These are phyloP conservation scores for Candida ficus DNA, from an alignment of 805 yeast genomes.

Conservation along the genomic window DNA sequence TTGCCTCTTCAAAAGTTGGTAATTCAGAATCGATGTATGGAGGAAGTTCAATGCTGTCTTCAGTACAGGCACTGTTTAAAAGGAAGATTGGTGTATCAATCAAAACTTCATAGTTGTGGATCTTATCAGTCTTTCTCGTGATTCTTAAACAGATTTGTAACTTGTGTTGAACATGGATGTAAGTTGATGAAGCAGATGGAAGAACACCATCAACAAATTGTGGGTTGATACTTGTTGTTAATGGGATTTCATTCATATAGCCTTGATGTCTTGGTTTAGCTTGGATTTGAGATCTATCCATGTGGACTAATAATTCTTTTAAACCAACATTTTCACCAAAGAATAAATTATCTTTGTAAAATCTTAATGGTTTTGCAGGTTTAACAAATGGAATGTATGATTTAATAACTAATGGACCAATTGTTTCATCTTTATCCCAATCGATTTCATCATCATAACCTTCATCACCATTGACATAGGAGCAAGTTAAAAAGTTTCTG, in stretches of 20 bases:
- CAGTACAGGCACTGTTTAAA: conserved; percentile 38
- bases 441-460: conserved; percentile 25
- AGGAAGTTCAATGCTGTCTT: conserved; percentile 35
- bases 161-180: conserved; percentile 60
- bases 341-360: conserved; percentile 6
- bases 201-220: conserved; percentile 17
- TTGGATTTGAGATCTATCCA: conserved; percentile 8
- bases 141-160: conserved; percentile 67
- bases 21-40: conserved; percentile 30
- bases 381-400: conserved; percentile 19
- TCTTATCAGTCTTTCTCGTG: conserved; percentile 45
- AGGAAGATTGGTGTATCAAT: conserved; percentile 70
- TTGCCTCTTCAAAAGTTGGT: conserved; percentile 67
- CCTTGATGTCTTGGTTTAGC: conserved; percentile 13
- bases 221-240: conserved; percentile 10
- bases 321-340: conserved; percentile 1
- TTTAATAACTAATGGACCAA: conserved; percentile 18
- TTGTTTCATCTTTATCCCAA: conserved; percentile 18
- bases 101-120: conserved; percentile 76
- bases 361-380: conserved; percentile 12
- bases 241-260: conserved; percentile 7
- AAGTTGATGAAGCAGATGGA: conserved; percentile 59
- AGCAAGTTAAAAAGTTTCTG: conserved; percentile 57
- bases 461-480: conserved; percentile 34
- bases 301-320: conserved; percentile 6